phyloP scores from a whole-genome alignment of 768 basidiomycete species.

The Panellus pusillus region DNA sequence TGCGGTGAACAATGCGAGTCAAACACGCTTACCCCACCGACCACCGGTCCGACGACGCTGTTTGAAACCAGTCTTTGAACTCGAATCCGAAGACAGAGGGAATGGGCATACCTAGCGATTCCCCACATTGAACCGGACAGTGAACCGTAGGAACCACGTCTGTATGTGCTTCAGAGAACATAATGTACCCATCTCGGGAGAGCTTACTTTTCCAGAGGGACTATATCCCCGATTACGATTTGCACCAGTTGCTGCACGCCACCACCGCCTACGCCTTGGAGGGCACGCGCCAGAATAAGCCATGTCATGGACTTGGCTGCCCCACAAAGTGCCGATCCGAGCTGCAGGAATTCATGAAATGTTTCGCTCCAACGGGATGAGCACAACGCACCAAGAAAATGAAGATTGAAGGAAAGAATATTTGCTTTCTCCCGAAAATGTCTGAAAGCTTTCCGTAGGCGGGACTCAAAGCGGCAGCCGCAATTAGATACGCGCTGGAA shows the following conservation, averaged over 20 bases:
- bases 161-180: too few species aligned
- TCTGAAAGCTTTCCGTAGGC: slow-evolving; percentile 22
- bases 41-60: too few species aligned
- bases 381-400: slow-evolving; percentile 23
- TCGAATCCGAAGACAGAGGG: too few species aligned
- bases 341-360: slow-evolving; percentile 8
- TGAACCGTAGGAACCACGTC: too few species aligned
- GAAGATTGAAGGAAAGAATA: slow-evolving; percentile 26
- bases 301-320: slow-evolving; percentile 35
- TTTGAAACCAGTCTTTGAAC: too few species aligned
- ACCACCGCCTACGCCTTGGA: slow-evolving; percentile 34
- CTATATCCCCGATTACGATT: slow-evolving; percentile 39
- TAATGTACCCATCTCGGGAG: too few species aligned
- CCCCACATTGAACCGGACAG: too few species aligned
- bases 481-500: slow-evolving; percentile 7
- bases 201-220: slow-evolving; percentile 28
- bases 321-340: slow-evolving; percentile 40
- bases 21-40: too few species aligned
- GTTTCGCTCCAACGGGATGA: not conserved
- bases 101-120: too few species aligned
- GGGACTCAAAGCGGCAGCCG: slow-evolving; percentile 23
- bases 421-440: slow-evolving; percentile 32
- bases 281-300: slow-evolving; percentile 37
- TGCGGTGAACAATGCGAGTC: too few species aligned
- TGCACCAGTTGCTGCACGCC: slow-evolving; percentile 32